Base-by-base conservation (phyloP, 2,329 filamentous ascomycete genomes). In the Lasiodiplodia sp. region DNA sequence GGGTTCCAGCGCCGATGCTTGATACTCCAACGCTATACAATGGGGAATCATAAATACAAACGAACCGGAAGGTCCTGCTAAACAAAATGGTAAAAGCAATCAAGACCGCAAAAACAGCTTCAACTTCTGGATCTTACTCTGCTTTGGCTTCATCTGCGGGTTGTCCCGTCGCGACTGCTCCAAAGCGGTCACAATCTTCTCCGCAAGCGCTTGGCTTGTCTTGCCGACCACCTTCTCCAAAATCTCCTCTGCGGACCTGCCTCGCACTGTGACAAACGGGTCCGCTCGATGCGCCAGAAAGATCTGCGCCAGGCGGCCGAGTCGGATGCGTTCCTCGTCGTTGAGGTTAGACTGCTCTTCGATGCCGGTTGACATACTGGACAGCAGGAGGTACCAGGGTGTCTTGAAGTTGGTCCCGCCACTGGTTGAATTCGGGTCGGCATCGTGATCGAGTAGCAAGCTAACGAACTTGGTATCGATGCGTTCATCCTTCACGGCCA, bases 31-130 rank as follows among this genome's bases (percentile, higher is more conserved):
- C 44, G n/a, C 2, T 21, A 47, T 47, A 7, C 2, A 10, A 47
- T 47, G n/a, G 44, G 44, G 44, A 21, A 47, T 47, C 44, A 47
- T 47, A 18, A 18, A 44, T 18, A 18, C 6, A 44, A 44, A 44
- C 16, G 16, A 44, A 44, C 14, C 40, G 16, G 40, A 44, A 44
- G 6, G 3, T 14, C 14, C n/a, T 4, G 53, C 8, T 14, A 57
- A 28, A 12, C 6, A 5, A 25, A 52, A 38, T 4, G 18, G 25
- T 11, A 28, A 57, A 37, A 21, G 10, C 18, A n/a, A 5, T 57
- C 47, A 64, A 52, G 60, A 64, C 47, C 25, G 38, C 44, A 64
- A 49, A 31, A 64, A 64, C 28, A 16, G 10, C 60, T 64, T 64
- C 60, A 64, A 38, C 60, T 28, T 64, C 25, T 64, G n/a, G 28